Percentiles rank a stretch among this genome's conserved stretches.
phyloP scores from a whole-genome alignment of 2,329 filamentous ascomycete species.

The Cryphonectria radicalis region DNA sequence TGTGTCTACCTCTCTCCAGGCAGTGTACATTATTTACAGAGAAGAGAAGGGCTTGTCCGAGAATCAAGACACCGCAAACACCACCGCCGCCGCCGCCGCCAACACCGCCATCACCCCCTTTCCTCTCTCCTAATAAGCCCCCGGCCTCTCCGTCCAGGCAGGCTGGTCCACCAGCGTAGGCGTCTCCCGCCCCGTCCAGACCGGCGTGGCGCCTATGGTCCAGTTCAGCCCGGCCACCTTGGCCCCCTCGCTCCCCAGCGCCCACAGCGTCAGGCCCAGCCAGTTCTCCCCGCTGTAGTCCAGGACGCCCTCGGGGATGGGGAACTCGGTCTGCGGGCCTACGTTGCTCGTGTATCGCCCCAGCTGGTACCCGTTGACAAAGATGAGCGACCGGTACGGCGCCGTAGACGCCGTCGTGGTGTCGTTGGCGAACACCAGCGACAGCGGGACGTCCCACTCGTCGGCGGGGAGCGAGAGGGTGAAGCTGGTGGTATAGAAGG shows the following conservation, averaged over 20 bases:
- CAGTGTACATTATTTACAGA: no score
- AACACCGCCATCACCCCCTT: no score
- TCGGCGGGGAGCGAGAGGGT: constrained; percentile 54
- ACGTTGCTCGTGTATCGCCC: constrained; percentile 60
- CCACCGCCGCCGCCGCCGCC: no score
- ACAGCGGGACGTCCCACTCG: constrained; percentile 60
- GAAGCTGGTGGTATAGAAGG: constrained; percentile 59
- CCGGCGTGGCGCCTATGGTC: constrained; percentile 40
- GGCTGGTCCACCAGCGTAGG: constrained; percentile 44
- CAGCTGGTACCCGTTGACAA: constrained; percentile 73
- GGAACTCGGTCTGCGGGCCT: constrained; percentile 69
- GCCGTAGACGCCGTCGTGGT: constrained; percentile 31
- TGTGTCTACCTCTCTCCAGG: no score
- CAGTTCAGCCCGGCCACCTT: constrained; percentile 52
- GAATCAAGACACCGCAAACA: no score
- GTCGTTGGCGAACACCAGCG: constrained; percentile 55
- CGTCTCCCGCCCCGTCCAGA: constrained; percentile 21
- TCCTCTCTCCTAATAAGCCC: constrained; percentile 46
- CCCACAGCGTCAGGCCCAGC: constrained; percentile 69
- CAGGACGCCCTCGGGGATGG: constrained; percentile 69
- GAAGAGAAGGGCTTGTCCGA: no score
- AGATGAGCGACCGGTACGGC: constrained; percentile 63
- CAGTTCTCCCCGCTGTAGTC: constrained; percentile 70
- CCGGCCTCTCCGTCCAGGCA: constrained; percentile 47
- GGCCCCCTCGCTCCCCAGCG: constrained; percentile 57